Evolutionary conservation across 768 basidiomycete species (phyloP), one percentile per base, ranked within the genome.

Genomic region (Trametes elegans): DNA sequence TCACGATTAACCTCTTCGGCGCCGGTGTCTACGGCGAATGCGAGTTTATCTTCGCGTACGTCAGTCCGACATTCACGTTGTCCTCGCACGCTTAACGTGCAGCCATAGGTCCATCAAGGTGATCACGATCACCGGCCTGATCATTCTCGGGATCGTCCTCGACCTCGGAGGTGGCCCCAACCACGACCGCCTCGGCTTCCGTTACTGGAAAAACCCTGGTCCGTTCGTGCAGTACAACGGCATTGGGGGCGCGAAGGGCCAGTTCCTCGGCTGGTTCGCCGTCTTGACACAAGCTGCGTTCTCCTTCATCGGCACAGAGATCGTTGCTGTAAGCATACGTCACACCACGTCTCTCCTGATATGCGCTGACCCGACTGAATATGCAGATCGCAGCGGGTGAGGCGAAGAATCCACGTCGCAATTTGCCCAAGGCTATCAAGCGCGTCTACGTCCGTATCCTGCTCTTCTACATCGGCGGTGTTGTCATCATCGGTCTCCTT

Each of bases 251-350:
- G 57, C 79, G 3, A 81, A 80, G 61, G 94, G 93, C 8, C 82
- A 76, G 23, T 97, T 98, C 79, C 77, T 85, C 18, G 87, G 80
- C 21, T 84, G 77, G 72, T 85, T 80, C 79, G 69, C 81, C 0
- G 86, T 87, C 53, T 73, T 96, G 72, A 84, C 85, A 7, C 88
- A 94, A 61, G 95, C 95, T 3, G 93, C 91, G 13, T 97, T 95
- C 76, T 93, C 91, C 10, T 95, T 79, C 70, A 93, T 94, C 56
- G 95, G 94, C 14, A 94, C 93, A 6, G 95, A 98, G 70, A 93
- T 96, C 65, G 93, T 96, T 36, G 92, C 90, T 26, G 87, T 90
- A 74, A 63, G 81, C 74, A 5, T 39, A 21, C 23, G 1, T 13
- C 13, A 5, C 16, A n/a, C 23, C 10, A 13, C 10, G 2, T n/a